Evolutionary conservation across 1,284 basidiomycete species (phyloP), one percentile per base, ranked within the genome.

Genomic region (Ceratobasidium sp.): DNA sequence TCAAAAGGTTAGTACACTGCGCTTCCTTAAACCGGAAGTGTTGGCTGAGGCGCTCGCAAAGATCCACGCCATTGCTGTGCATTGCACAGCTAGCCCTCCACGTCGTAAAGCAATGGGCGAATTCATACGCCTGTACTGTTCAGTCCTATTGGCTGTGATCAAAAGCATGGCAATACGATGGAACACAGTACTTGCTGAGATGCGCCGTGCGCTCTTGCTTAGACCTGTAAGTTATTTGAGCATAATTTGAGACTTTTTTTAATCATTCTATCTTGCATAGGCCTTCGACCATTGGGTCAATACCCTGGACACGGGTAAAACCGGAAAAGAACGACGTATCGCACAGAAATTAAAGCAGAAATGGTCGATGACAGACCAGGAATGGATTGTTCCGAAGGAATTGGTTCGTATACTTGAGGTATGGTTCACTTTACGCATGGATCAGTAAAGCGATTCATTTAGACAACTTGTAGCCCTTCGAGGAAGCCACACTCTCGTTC

Each of bases 101-200:
- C 26, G 30, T 28, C 61, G 28, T 2, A 4, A 63, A 63, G 28
- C 16, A 30, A 2, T 63, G 28, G 5, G 30, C n/a, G 16, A 8
- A 47, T 14, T 63, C 7, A 50, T 50, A 2, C 28, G 44, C 18
- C 14, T 16, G 16, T 30, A 46, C 5, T 38, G 61, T 16, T 6
- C 16, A 9, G 41, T 28, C 14, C 26, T 50, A 28, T n/a, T n/a
- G 1, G 61, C 44, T n/a, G 26, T 63, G 1, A 63, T 63, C n/a
- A 50, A 32, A 50, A 63, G 61, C 21, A 46, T 63, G 30, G n/a
- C 18, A 8, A 26, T 50, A 9, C 28, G 46, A 13, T 63, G 61
- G 61, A 63, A 63, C 44, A 49, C 61, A 13, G 46, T 63, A 14
- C 61, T 63, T 50, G 61, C 61, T 1, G 46, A 63, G n/a, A 63